Base-by-base conservation (phyloP, 2,329 filamentous ascomycete genomes). In the Colletotrichum sp. region DNA sequence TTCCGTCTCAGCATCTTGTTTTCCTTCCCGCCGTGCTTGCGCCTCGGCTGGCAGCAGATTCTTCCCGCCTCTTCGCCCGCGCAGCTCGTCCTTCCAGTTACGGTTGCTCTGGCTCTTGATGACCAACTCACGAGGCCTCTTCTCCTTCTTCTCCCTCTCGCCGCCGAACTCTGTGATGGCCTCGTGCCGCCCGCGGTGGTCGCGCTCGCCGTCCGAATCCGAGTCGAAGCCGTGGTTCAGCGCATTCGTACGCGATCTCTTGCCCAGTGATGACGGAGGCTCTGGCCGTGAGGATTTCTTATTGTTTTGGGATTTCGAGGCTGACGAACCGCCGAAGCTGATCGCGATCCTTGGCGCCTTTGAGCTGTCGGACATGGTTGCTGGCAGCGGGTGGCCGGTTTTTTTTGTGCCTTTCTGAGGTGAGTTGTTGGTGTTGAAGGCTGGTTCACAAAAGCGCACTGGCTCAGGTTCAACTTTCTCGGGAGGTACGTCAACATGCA, bases 31-130 rank as follows among this genome's bases (percentile, higher is more conserved):
- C 77, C 86, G 83, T 77, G 87, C 87, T 77, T 89, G 88, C 55
- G 90, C 90, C 77, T 90, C 90, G 8, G 76, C 60, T n/a, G 91
- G 92, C n/a, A 93, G 85, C 16, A 90, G 82, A 81, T 91, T 92
- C 83, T 88, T 92, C 30, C 64, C 69, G 78, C 89, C 85, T 49
- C 82, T 82, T 77, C 85, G 84, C 77, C 88, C 88, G 77, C 86
- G 87, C 77, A 86, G 84, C 73, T 92, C 90, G 74, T 88, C 87
- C 79, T 89, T 88, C 92, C 92, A 94, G 84, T 94, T 90, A 69
- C 89, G 87, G 83, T 94, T 94, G 78, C 86, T 84, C 79, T 90
- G 87, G 52, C 85, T 85, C 34, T 88, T 85, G 78, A 95, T 95
- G 21, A 94, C 86, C 60, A 92, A 86, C 9, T 88, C 79, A 76